phyloP scores from a whole-genome alignment of 2,329 filamentous ascomycete species.

The Ophiobolus disseminans region DNA sequence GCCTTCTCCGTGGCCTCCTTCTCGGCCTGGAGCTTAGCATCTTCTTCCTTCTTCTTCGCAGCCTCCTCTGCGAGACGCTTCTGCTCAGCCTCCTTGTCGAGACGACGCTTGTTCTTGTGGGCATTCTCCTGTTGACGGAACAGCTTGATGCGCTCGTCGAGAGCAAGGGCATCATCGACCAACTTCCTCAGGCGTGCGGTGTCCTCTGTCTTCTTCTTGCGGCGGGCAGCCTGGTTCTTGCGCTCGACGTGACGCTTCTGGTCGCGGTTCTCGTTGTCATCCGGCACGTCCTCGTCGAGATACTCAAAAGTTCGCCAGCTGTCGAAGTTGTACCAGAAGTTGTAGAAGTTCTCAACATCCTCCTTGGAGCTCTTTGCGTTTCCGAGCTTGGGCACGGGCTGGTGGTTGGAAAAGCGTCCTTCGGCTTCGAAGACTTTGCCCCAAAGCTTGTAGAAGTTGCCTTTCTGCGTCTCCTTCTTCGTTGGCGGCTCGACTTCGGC shows the following conservation, averaged over 20 bases:
- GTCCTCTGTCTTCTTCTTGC: constrained; percentile 99
- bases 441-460: constrained; percentile 97
- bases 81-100: constrained; percentile 90
- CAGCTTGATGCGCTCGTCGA: constrained; percentile 95
- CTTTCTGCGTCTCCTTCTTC: constrained; percentile 87
- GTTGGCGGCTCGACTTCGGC: constrained; percentile 90
- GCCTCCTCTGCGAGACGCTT: constrained; percentile 88
- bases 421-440: constrained; percentile 87
- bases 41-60: constrained; percentile 80
- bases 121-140: constrained; percentile 93
- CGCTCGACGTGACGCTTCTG: constrained; percentile 98
- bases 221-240: constrained; percentile 96
- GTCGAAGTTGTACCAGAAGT: constrained; percentile 99
- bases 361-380: constrained; percentile 84
- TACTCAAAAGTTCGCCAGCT: constrained; percentile 98
- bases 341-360: constrained; percentile 95
- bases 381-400: constrained; percentile 88
- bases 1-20: constrained; percentile 87
- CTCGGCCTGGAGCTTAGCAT: constrained; percentile 78
- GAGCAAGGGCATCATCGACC: constrained; percentile 82
- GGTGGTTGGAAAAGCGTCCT: constrained; percentile 86
- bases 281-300: constrained; percentile 96
- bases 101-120: constrained; percentile 92
- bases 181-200: constrained; percentile 87
- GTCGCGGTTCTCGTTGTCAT: constrained; percentile 98